These are phyloP conservation scores for Aspergillus heteromorphus DNA, from an alignment of 495 filamentous ascomycete genomes.

Conservation along the genomic window DNA sequence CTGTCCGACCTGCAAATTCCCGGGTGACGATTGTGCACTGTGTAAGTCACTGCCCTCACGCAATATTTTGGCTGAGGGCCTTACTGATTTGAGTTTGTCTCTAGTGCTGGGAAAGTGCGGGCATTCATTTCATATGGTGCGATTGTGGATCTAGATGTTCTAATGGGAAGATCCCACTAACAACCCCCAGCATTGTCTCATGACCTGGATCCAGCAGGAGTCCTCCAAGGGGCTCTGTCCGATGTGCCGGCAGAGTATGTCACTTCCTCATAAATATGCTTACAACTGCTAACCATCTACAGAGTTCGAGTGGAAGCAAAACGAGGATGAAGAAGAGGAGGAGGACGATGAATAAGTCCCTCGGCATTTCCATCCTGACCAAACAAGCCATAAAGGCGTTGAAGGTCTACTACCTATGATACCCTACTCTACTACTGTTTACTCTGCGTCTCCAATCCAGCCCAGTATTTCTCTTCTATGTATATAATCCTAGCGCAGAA, in stretches of 20 bases:
- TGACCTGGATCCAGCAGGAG: slow-evolving; percentile 94
- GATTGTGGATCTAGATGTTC: slow-evolving; percentile 16
- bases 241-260: slow-evolving; percentile 93
- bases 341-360: neutral
- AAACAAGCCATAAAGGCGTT: neutral
- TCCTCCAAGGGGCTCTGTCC: slow-evolving; percentile 90
- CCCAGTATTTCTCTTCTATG: neutral
- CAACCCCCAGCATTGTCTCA: slow-evolving; percentile 74
- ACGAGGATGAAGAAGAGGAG: slow-evolving; percentile 34
- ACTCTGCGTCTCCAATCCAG: neutral
- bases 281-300: slow-evolving; percentile 17
- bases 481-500: neutral
- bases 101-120: slow-evolving; percentile 92
- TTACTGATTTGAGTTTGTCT: neutral
- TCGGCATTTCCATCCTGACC: neutral
- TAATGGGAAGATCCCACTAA: slow-evolving; percentile 13
- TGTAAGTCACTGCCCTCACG: slow-evolving; percentile 51
- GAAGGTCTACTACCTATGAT: slow-evolving; percentile 12
- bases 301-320: slow-evolving; percentile 68
- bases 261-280: neutral
- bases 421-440: slow-evolving; percentile 10
- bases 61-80: neutral
- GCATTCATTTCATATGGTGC: slow-evolving; percentile 95
- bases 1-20: slow-evolving; percentile 96
- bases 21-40: slow-evolving; percentile 90